Conservation (phyloP, 352 stramenopile species). For the Phytophthora hibernalis region DNA sequence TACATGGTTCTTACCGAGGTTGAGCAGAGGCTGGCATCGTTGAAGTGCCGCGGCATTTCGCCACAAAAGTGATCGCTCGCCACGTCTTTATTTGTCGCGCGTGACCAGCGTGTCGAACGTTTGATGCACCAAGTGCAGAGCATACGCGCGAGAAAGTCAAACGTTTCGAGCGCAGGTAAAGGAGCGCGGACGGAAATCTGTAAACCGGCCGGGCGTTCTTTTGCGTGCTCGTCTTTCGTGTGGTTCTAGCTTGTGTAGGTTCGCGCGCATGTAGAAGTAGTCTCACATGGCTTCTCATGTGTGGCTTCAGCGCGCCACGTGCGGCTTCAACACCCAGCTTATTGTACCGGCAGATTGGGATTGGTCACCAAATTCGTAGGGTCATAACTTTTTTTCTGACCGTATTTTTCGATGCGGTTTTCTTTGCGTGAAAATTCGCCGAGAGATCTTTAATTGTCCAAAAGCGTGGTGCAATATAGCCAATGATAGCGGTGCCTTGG, state of each 20-base stretch:
- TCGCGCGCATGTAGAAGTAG: constrained; percentile 20
- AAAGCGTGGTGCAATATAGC: no score
- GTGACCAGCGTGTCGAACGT: neutral
- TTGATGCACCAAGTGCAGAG: constrained; percentile 27
- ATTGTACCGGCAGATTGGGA: no score
- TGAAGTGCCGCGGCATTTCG: constrained; percentile 34
- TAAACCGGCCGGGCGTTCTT: constrained; percentile 11
- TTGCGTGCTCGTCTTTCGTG: constrained; percentile 35
- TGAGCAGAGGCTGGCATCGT: constrained; percentile 3
- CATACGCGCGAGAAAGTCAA: constrained; percentile 20
- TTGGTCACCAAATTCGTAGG: no score
- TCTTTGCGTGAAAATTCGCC: no score
- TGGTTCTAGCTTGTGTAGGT: constrained; percentile 4
- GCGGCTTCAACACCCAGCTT: constrained; percentile 9
- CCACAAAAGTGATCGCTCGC: constrained; percentile 30
- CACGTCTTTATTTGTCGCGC: constrained; percentile 37
- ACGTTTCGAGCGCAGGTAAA: constrained; percentile 27
- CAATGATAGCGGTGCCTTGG: no score
- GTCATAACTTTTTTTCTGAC: no score
- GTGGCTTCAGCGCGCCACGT: neutral
- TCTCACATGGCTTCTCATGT: constrained; percentile 5
- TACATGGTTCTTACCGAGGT: neutral
- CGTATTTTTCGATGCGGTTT: no score
- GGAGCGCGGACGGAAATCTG: constrained; percentile 3
- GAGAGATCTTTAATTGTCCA: no score